Percentiles rank a stretch among this genome's conserved stretches.
Conservation (phyloP, 1,139 yeast genomes). For the Saccharomyces hybrid region DNA sequence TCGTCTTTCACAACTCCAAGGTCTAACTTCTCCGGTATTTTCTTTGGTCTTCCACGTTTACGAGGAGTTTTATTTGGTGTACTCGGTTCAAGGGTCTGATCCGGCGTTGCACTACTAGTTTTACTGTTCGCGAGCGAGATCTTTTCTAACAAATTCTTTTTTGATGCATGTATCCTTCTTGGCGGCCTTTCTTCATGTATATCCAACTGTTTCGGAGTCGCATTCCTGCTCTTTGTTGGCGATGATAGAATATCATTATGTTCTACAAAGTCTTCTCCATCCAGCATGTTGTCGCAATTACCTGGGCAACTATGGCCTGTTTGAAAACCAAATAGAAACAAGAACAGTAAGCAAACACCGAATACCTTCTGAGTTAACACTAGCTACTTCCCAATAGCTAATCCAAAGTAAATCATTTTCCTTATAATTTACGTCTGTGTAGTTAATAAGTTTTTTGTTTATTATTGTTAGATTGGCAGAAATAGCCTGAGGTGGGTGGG, state of each 20-base stretch:
- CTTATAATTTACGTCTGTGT: neutral
- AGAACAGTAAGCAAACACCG: neutral
- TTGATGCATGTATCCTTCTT: neutral
- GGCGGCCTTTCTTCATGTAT: neutral
- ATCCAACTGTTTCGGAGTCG: neutral
- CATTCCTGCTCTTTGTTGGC: conserved; percentile 14
- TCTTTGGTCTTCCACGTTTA: conserved; percentile 13
- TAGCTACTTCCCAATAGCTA: neutral
- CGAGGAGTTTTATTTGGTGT: neutral
- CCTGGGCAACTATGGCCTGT: neutral
- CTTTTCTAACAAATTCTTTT: conserved; percentile 4
- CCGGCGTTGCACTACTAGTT: conserved; percentile 2
- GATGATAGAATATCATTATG: conserved; percentile 23
- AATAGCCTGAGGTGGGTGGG: neutral
- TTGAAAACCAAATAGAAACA: neutral
- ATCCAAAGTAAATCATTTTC: neutral
- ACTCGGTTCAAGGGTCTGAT: neutral
- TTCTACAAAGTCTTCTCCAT: neutral
- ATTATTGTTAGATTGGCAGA: neutral
- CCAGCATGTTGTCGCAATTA: neutral
- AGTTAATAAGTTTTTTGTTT: neutral
- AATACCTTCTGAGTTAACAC: neutral
- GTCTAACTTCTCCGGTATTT: neutral
- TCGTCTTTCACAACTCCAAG: neutral
- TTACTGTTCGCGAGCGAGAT: neutral